These are phyloP conservation scores for Panicum miliaceum DNA, from an alignment of 176 grass and related monocot genomes.

Conservation along the genomic window DNA sequence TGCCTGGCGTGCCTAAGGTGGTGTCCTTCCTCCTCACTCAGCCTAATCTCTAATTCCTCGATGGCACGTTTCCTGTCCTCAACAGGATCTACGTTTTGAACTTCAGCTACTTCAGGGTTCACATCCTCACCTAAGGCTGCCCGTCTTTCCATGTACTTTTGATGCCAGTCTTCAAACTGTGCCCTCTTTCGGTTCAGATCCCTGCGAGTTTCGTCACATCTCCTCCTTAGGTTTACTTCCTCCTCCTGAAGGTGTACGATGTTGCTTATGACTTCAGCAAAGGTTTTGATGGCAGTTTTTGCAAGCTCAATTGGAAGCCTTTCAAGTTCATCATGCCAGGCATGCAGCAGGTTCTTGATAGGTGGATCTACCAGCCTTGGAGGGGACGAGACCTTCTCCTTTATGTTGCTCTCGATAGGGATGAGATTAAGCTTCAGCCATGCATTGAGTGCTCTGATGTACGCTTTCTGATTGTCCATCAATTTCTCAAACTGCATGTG, in stretches of 20 bases:
- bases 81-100: constrained; percentile 52
- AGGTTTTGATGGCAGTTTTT: constrained; percentile 70
- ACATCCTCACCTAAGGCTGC: constrained; percentile 55
- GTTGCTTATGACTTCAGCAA: constrained; percentile 66
- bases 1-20: constrained; percentile 66
- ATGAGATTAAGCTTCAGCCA: constrained; percentile 90
- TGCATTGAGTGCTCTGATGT: constrained; percentile 75
- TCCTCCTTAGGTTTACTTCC: constrained; percentile 65
- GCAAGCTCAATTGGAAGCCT: constrained; percentile 83
- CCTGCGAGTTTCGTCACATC: constrained; percentile 61
- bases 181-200: constrained; percentile 59
- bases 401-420: constrained; percentile 88
- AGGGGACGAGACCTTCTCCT: constrained; percentile 86
- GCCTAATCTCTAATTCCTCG: constrained; percentile 59
- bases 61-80: constrained; percentile 57
- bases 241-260: constrained; percentile 73
- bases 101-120: constrained; percentile 47
- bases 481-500: constrained; percentile 79
- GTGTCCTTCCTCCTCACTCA: constrained; percentile 62
- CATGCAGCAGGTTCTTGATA: constrained; percentile 74
- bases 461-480: constrained; percentile 76
- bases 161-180: constrained; percentile 73
- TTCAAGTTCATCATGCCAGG: constrained; percentile 81
- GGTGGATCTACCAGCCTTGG: constrained; percentile 61
- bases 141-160: constrained; percentile 62